A percentile compares a stretch with the other conserved stretches of the same genome.
Conservation (phyloP, 345 rosid species). For the Boechera stricta region DNA sequence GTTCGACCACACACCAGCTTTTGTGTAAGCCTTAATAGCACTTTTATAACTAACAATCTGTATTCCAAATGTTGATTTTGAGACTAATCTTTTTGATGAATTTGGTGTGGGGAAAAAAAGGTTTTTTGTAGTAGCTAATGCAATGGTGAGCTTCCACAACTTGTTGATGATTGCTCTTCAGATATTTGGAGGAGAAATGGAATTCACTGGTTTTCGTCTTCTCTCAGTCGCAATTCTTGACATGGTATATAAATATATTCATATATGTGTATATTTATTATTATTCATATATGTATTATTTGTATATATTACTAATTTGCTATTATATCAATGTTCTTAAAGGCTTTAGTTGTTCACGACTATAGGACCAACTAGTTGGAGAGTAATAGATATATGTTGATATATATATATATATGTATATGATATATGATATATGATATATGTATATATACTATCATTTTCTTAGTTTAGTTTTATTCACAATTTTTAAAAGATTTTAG, state of each 20-base stretch:
- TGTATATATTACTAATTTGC: not conserved
- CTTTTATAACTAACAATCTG: not conserved
- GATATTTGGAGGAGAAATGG: constrained; percentile 50
- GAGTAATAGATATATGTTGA: not conserved
- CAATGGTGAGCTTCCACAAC: constrained; percentile 74
- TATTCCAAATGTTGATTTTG: not conserved
- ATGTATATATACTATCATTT: too few species aligned
- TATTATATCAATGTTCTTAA: not conserved
- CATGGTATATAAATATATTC: constrained; percentile 59
- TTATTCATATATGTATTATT: too few species aligned
- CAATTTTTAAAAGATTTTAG: too few species aligned
- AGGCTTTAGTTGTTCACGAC: constrained; percentile 12
- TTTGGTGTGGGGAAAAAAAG: constrained; percentile 45
- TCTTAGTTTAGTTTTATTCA: too few species aligned
- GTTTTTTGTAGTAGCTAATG: constrained; percentile 84
- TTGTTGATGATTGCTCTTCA: constrained; percentile 65
- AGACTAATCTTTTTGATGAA: constrained; percentile 14
- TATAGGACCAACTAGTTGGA: constrained; percentile 28
- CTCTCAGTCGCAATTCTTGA: constrained; percentile 73
- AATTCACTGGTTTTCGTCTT: constrained; percentile 60
- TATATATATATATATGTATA: not conserved
- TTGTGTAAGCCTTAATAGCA: constrained; percentile 60
- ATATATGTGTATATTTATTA: not conserved
- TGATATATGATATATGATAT: too few species aligned
- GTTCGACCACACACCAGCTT: constrained; percentile 91